Percentiles rank a stretch among this genome's conserved stretches.
phyloP scores from a whole-genome alignment of 176 grass and related monocot species.

The Musa beccarii region DNA sequence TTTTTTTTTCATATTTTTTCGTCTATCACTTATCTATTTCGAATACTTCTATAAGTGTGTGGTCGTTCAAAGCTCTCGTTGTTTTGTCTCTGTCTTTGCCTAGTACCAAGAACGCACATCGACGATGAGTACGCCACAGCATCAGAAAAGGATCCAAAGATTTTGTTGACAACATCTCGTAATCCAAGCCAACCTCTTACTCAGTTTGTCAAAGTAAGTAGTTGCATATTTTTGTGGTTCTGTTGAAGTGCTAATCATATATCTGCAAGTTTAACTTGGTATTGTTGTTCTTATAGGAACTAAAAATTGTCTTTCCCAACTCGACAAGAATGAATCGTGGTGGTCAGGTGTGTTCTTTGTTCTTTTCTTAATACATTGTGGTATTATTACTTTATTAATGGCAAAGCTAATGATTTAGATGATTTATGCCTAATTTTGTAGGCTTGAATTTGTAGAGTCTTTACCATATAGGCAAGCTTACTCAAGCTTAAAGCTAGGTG shows the following conservation, averaged over 20 bases:
- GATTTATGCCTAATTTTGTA: not conserved
- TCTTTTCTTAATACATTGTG: not conserved
- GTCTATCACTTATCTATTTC: not conserved
- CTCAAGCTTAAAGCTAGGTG: too few relatives aligned
- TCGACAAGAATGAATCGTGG: slow-evolving; percentile 83
- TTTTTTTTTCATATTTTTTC: not conserved
- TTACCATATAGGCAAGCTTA: not conserved
- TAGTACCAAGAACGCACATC: slow-evolving; percentile 54
- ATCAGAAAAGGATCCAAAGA: slow-evolving; percentile 47
- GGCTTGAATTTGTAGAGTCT: not conserved
- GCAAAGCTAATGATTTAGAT: not conserved
- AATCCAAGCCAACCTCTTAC: slow-evolving; percentile 52
- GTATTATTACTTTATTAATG: not conserved
- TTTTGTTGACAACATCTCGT: slow-evolving; percentile 74
- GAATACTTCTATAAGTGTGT: not conserved
- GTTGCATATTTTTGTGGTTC: not conserved
- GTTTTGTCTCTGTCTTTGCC: not conserved
- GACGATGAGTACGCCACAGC: slow-evolving; percentile 76
- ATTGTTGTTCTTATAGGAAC: slow-evolving; percentile 35
- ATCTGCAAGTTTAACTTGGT: not conserved
- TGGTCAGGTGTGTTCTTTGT: slow-evolving; percentile 50
- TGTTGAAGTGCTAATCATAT: not conserved
- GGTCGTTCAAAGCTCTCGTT: not conserved
- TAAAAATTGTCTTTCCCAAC: slow-evolving; percentile 77
- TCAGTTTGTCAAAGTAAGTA: slow-evolving; percentile 71